Evolutionary conservation across 2,329 filamentous ascomycete species (phyloP), one percentile per base, ranked within the genome.

Genomic region (Nemania abortiva): DNA sequence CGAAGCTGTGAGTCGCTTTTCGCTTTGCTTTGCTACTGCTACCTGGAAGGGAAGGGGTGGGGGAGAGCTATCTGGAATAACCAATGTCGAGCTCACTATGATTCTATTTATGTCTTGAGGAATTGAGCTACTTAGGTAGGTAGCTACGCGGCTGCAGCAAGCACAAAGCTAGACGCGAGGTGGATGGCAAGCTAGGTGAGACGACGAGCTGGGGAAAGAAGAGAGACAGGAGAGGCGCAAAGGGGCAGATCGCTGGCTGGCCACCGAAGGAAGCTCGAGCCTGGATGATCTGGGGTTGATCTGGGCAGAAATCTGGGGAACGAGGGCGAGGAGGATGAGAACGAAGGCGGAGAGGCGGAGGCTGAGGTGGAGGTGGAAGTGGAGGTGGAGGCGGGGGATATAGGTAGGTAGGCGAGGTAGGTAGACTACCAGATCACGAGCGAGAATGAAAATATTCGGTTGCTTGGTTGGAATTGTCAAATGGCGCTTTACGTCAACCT

Each of bases 401-500:
- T 22, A 47, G 20, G n/a, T 22, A 55, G 47, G 55, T n/a, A 42
- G 54, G 34, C 39, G 42, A 56, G 37, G 27, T 20, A 47, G 63
- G 42, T 45, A 57, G 31, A 34, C 54, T 39, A 34, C 20, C 9
- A 27, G 22, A 34, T 31, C 22, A 15, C 10, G 47, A 34, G 22
- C 31, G 58, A 59, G 42, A 61, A 68, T 58, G 54, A 69, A 65
- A 61, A 69, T 52, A 60, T 58, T 58, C 42, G 42, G 47, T 34
- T 56, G 63, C 59, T 66, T 70, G 68, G 69, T 66, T 70, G 68
- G 69, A 67, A 68, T 68, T 70, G 62, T 42, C 37, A 42, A 69
- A 66, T 47, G 66, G 59, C 42, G 65, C 65, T 72, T 68, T 72
- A 72, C 70, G 70, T 72, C 68, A 72, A 68, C 63, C 54, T 65